Conservation (phyloP, 768 basidiomycete species). For the Kwoniella dejecticola region DNA sequence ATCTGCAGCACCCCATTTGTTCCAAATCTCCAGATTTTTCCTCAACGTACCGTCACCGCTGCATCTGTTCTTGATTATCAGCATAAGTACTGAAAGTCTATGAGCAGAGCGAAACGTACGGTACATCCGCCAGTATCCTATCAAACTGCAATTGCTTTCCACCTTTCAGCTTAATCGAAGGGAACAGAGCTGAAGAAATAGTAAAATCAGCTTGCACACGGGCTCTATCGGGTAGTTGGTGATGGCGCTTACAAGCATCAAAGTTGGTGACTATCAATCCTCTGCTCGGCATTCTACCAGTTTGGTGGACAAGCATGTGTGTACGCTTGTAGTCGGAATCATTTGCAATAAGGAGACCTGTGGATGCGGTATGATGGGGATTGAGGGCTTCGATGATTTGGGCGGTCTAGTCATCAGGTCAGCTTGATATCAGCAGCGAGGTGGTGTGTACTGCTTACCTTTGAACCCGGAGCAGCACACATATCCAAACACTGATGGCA, state of each 20-base stretch:
- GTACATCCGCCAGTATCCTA: constrained; percentile 92
- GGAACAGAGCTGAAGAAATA: constrained; percentile 52
- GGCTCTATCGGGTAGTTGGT: constrained; percentile 56
- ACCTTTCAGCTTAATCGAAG: constrained; percentile 41
- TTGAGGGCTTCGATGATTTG: constrained; percentile 96
- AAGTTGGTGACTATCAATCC: constrained; percentile 93
- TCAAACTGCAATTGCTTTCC: constrained; percentile 72
- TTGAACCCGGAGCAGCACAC: constrained; percentile 98
- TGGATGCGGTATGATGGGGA: constrained; percentile 68
- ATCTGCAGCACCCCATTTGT: constrained; percentile 81
- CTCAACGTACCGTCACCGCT: constrained; percentile 94
- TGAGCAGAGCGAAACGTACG: constrained; percentile 58
- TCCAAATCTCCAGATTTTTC: constrained; percentile 96
- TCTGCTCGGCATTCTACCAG: constrained; percentile 87
- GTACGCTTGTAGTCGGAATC: constrained; percentile 92
- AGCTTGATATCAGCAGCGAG: not conserved
- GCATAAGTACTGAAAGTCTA: constrained; percentile 6
- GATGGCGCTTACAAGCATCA: constrained; percentile 74
- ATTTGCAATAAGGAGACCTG: constrained; percentile 89
- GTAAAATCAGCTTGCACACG: constrained; percentile 22
- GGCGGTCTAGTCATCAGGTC: constrained; percentile 67
- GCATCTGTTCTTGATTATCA: constrained; percentile 55
- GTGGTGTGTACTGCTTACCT: constrained; percentile 60
- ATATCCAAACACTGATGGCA: constrained; percentile 68
- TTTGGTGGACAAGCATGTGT: constrained; percentile 95